Conservation (phyloP, 148 eudicot genomes). For the Suaeda aralocaspica region DNA sequence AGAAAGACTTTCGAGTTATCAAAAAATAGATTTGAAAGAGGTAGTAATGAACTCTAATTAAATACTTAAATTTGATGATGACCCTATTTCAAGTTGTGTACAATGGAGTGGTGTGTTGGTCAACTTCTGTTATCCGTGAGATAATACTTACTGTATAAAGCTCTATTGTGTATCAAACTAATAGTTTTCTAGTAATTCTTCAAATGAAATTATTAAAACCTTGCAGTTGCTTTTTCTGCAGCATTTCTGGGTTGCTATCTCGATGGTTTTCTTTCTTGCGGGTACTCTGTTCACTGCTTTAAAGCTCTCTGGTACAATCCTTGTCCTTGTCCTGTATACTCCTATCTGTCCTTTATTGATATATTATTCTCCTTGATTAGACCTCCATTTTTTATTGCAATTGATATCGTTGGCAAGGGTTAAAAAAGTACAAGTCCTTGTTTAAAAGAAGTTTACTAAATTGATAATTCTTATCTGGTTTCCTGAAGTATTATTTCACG, state of each 20-base stretch:
- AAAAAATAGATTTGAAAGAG: too few species aligned
- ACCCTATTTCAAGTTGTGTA: too few species aligned
- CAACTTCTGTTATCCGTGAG: background rate
- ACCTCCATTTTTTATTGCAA: background rate
- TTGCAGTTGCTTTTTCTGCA: constrained; percentile 32
- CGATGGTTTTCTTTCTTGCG: constrained; percentile 82
- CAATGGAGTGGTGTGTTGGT: background rate
- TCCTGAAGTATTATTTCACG: too few species aligned
- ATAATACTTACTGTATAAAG: constrained; percentile 2
- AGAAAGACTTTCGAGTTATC: too few species aligned
- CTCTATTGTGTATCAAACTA: background rate
- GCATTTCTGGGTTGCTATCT: constrained; percentile 92
- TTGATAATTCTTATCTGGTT: too few species aligned
- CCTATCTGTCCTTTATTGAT: background rate
- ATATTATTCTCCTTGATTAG: too few species aligned
- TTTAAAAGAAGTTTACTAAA: too few species aligned
- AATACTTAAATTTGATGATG: too few species aligned
- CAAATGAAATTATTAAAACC: background rate
- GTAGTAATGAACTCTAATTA: too few species aligned
- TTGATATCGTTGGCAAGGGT: background rate
- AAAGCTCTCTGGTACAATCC: constrained; percentile 65
- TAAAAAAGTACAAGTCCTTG: background rate
- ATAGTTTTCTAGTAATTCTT: constrained; percentile 1
- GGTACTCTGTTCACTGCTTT: constrained; percentile 68
- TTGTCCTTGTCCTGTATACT: background rate